A percentile compares a stretch with the other conserved stretches of the same genome.
phyloP scores from a whole-genome alignment of 2,329 filamentous ascomycete species.

The Phaeosphaeria sp. region DNA sequence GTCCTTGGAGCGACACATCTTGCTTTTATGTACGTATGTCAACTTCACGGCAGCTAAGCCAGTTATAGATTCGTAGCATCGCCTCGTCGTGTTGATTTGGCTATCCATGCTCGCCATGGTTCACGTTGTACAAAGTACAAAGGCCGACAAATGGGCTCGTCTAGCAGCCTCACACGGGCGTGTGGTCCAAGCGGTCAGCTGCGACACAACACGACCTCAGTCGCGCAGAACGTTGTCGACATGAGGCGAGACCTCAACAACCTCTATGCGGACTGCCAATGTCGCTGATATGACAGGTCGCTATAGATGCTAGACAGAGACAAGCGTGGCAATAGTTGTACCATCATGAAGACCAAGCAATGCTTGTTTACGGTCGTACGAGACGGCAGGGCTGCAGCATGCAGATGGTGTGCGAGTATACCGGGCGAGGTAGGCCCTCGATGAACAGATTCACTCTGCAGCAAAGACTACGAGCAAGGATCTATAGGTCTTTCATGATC shows the following conservation, averaged over 20 bases:
- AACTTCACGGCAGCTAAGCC: background rate
- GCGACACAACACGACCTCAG: background rate
- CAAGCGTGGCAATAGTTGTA: slow-evolving; percentile 26
- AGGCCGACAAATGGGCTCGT: background rate
- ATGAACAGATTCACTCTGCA: background rate
- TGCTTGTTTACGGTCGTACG: slow-evolving; percentile 19
- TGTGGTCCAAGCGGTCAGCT: background rate
- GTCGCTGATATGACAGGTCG: background rate
- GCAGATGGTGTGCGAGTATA: slow-evolving; percentile 9
- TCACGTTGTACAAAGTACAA: background rate
- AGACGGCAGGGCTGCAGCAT: slow-evolving; percentile 19
- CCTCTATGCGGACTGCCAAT: background rate
- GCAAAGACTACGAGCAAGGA: background rate
- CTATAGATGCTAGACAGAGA: background rate
- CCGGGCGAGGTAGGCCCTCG: background rate
- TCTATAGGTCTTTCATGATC: background rate
- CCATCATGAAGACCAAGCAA: slow-evolving; percentile 17
- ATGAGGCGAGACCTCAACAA: background rate
- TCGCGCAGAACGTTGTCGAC: background rate
- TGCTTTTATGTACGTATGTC: background rate
- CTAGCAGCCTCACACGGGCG: background rate
- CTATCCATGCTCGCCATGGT: no score
- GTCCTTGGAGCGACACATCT: background rate
- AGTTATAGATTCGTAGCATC: background rate
- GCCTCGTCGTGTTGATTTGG: no score